Conservation (phyloP, 2,329 filamentous ascomycete genomes). For the Fusarium globosum region DNA sequence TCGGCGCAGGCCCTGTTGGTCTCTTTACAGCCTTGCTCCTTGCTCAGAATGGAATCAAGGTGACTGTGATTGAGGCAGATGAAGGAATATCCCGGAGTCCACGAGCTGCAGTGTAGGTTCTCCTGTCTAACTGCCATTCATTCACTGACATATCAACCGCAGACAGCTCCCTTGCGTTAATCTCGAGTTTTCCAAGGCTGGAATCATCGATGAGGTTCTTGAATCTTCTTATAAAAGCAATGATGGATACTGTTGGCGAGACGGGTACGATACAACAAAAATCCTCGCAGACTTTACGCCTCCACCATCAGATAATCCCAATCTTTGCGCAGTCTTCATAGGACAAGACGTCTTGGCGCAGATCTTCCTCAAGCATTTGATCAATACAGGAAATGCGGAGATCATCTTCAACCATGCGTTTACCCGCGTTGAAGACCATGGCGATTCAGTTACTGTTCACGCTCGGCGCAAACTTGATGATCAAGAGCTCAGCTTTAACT, state of each 20-base stretch:
- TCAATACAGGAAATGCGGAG: not conserved
- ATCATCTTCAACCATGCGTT: not conserved
- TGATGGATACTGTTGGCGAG: not conserved
- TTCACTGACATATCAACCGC: not conserved
- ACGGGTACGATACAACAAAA: not conserved
- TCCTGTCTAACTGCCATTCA: rapidly evolving
- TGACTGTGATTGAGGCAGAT: not conserved
- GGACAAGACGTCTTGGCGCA: not conserved
- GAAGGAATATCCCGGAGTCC: not conserved
- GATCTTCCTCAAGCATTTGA: not conserved
- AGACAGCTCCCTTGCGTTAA: not conserved
- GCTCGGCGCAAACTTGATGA: not conserved
- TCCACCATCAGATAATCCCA: not conserved
- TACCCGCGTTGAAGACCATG: not conserved
- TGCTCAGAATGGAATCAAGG: not conserved
- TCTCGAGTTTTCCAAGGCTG: not conserved
- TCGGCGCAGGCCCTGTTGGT: not conserved
- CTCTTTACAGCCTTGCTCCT: not conserved
- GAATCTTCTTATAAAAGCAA: rapidly evolving
- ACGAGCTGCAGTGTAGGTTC: not conserved
- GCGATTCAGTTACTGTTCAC: not conserved
- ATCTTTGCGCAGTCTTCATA: not conserved
- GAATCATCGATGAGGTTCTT: rapidly evolving
- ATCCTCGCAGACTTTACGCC: not conserved
- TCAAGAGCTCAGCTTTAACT: not conserved